Evolutionary conservation across 257 asterid genomes (phyloP).

Genomic region (Solanum chaucha): DNA sequence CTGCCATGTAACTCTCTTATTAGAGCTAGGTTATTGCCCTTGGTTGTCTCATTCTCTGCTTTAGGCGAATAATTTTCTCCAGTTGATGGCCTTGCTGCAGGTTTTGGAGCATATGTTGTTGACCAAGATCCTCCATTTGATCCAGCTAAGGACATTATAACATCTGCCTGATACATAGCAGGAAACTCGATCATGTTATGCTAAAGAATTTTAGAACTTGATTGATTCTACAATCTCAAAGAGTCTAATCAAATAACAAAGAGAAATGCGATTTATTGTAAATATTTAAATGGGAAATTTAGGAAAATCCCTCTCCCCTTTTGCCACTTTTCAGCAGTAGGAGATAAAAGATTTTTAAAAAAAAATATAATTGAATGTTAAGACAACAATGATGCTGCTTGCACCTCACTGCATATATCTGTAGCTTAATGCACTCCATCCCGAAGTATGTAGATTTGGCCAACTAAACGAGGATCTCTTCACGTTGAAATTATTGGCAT

Average conservation of each 20-base stretch:
- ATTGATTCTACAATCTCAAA: background rate
- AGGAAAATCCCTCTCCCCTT: background rate
- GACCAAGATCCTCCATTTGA: slow-evolving; percentile 93
- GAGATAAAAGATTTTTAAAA: background rate
- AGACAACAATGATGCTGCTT: background rate
- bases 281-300: background rate
- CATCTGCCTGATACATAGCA: slow-evolving; percentile 59
- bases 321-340: background rate
- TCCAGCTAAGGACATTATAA: slow-evolving; percentile 84
- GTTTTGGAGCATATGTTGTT: slow-evolving; percentile 43
- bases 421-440: background rate
- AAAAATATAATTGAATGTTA: background rate
- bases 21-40: slow-evolving; percentile 13
- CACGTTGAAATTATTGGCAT: background rate
- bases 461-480: too few species aligned
- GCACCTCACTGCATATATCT: background rate
- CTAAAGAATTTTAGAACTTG: background rate
- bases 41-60: slow-evolving; percentile 18
- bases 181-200: background rate
- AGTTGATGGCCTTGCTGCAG: slow-evolving; percentile 22
- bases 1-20: slow-evolving; percentile 34
- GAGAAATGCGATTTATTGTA: background rate
- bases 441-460: background rate
- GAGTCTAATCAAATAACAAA: background rate
- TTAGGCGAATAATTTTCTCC: slow-evolving; percentile 30